Conservation (phyloP, 2,329 filamentous ascomycete species). For the Monosporascus sp. region DNA sequence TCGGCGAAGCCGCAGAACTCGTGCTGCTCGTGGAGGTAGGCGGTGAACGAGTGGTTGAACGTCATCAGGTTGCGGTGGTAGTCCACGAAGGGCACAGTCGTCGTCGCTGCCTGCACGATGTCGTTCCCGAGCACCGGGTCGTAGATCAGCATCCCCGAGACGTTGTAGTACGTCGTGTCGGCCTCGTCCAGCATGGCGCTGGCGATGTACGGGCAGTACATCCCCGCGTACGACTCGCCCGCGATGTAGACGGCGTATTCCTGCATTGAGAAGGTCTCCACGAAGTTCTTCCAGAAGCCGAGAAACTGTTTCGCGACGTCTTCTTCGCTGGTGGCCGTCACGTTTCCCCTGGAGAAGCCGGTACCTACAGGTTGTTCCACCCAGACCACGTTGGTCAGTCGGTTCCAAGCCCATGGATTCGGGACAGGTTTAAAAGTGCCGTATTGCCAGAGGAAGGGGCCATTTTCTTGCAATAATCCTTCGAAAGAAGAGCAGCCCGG, state of each 20-base stretch:
- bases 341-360: slow-evolving; percentile 62
- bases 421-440: slow-evolving; percentile 61
- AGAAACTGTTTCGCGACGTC: slow-evolving; percentile 68
- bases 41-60: slow-evolving; percentile 50
- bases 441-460: slow-evolving; percentile 65
- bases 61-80: slow-evolving; percentile 50
- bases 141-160: slow-evolving; percentile 55
- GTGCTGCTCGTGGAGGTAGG: slow-evolving; percentile 45
- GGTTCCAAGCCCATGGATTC: slow-evolving; percentile 70
- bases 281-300: slow-evolving; percentile 63
- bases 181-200: slow-evolving; percentile 44
- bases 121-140: slow-evolving; percentile 58
- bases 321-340: slow-evolving; percentile 59
- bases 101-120: slow-evolving; percentile 31
- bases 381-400: slow-evolving; percentile 73
- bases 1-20: slow-evolving; percentile 53
- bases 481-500: slow-evolving; percentile 58
- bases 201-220: slow-evolving; percentile 53
- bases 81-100: slow-evolving; percentile 50
- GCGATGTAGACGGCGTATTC: slow-evolving; percentile 50
- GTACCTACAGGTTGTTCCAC: slow-evolving; percentile 64
- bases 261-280: slow-evolving; percentile 47
- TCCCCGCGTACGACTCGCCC: slow-evolving; percentile 49
- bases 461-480: slow-evolving; percentile 71
- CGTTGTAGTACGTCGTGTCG: slow-evolving; percentile 44